Percentiles rank a stretch among this genome's conserved stretches.
Evolutionary conservation across 179 eudicot genomes (phyloP).

Genomic region (Beta macrorhiza): DNA sequence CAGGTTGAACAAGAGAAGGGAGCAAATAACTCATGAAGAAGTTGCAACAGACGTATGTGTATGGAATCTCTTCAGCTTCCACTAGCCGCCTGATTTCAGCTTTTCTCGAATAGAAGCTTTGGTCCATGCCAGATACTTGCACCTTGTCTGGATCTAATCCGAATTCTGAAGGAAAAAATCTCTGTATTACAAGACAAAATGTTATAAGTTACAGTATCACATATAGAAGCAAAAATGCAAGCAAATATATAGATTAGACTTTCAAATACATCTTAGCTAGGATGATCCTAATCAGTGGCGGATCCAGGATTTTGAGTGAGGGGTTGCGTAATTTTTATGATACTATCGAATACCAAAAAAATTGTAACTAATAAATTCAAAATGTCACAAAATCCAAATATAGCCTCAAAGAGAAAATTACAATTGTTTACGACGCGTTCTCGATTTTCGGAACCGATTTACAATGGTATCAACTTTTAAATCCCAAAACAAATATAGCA

Average conservation of each 20-base stretch:
- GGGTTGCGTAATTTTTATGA: too few relatives aligned
- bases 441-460: too few relatives aligned
- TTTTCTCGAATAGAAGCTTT: slow-evolving; percentile 59
- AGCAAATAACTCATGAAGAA: slow-evolving; percentile 73
- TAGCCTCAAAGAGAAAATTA: too few relatives aligned
- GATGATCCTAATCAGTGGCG: not conserved
- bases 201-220: not conserved
- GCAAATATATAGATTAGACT: not conserved
- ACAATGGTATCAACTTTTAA: too few relatives aligned
- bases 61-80: slow-evolving; percentile 76
- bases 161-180: slow-evolving; percentile 83
- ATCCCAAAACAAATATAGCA: too few relatives aligned
- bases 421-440: too few relatives aligned
- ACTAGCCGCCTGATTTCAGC: slow-evolving; percentile 70
- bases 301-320: too few relatives aligned
- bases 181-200: slow-evolving; percentile 40
- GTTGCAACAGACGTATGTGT: slow-evolving; percentile 76
- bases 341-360: too few relatives aligned
- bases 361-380: too few relatives aligned
- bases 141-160: slow-evolving; percentile 75
- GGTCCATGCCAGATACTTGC: slow-evolving; percentile 54
- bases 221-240: not conserved
- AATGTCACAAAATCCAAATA: too few relatives aligned
- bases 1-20: slow-evolving; percentile 86
- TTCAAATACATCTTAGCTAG: not conserved